These are phyloP conservation scores for Penicillium manginii DNA, from an alignment of 495 filamentous ascomycete genomes.

Conservation along the genomic window DNA sequence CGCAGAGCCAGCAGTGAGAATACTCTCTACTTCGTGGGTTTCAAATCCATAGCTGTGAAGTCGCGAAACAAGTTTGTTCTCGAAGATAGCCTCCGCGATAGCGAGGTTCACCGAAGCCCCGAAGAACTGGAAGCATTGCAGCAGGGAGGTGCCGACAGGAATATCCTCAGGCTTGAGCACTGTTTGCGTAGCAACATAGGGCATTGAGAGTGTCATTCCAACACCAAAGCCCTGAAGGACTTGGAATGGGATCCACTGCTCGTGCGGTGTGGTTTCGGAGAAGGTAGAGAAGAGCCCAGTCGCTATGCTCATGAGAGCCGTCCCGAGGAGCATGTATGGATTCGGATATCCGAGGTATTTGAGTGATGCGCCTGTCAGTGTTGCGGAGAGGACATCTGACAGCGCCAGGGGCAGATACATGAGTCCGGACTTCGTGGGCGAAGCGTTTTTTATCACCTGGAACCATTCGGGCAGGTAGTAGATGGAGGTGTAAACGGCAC, in stretches of 20 bases:
- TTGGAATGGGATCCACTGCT: constrained; percentile 15
- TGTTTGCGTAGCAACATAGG: constrained; percentile 10
- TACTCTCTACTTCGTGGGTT: not conserved
- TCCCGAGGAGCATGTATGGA: constrained; percentile 10
- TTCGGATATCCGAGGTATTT: constrained; percentile 12
- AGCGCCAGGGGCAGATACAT: constrained; percentile 23
- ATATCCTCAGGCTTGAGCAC: constrained; percentile 14
- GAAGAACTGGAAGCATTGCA: constrained; percentile 16
- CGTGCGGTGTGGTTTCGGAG: not conserved
- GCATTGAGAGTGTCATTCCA: constrained; percentile 14
- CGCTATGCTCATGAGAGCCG: constrained; percentile 12
- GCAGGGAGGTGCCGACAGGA: constrained; percentile 10
- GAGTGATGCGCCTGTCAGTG: constrained; percentile 2
- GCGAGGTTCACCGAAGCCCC: constrained; percentile 11
- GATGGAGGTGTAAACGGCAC: constrained; percentile 27
- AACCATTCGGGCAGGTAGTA: constrained; percentile 44
- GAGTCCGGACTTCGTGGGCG: constrained; percentile 31
- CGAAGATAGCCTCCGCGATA: constrained; percentile 12
- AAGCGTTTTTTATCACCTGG: constrained; percentile 35
- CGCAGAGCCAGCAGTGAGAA: constrained; percentile 9
- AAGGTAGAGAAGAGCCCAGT: constrained; percentile 16
- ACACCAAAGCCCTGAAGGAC: constrained; percentile 11
- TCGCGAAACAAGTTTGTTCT: constrained; percentile 9
- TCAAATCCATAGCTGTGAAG: not conserved
- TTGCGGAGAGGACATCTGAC: constrained; percentile 11